Evolutionary conservation across 495 filamentous ascomycete genomes (phyloP).

Genomic region (Pseudevernia furfuracea): DNA sequence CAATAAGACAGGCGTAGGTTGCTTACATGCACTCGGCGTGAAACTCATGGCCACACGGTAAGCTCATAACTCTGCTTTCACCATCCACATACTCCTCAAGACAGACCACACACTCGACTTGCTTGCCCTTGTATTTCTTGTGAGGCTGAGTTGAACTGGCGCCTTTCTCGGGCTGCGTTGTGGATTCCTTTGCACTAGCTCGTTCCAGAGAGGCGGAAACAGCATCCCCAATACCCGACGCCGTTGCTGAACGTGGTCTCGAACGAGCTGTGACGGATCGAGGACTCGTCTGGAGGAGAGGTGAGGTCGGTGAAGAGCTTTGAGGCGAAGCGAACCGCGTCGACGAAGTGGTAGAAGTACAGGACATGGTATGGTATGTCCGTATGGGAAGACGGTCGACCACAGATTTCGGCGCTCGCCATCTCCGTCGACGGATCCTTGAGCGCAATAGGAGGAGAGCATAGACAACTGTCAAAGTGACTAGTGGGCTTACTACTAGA

Average conservation of each 20-base stretch:
- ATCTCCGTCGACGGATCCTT: constrained; percentile 79
- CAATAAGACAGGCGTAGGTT: constrained; percentile 6
- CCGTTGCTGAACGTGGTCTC: constrained; percentile 59
- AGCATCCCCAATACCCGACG: constrained; percentile 49
- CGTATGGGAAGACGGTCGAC: constrained; percentile 91
- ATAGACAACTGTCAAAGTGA: constrained; percentile 91
- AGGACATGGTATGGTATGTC: constrained; percentile 79
- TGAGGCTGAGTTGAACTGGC: constrained; percentile 50
- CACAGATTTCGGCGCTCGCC: constrained; percentile 92
- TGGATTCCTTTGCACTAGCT: constrained; percentile 30
- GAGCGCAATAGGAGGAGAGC: constrained; percentile 80
- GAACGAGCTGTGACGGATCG: constrained; percentile 39
- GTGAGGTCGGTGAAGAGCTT: constrained; percentile 64
- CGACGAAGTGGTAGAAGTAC: constrained; percentile 48
- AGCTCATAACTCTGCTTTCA: constrained; percentile 88
- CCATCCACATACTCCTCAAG: constrained; percentile 95
- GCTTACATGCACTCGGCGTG: constrained; percentile 98
- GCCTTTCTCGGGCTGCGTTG: constrained; percentile 45
- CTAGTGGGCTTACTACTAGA: constrained; percentile 81
- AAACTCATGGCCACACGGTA: constrained; percentile 98
- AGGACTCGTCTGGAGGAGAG: constrained; percentile 50
- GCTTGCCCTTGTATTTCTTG: constrained; percentile 76
- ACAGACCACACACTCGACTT: constrained; percentile 95
- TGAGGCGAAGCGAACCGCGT: constrained; percentile 49
- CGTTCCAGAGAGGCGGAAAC: constrained; percentile 34